Evolutionary conservation across 257 asterid species (phyloP).

Genomic region (Plectranthus barbatus): DNA sequence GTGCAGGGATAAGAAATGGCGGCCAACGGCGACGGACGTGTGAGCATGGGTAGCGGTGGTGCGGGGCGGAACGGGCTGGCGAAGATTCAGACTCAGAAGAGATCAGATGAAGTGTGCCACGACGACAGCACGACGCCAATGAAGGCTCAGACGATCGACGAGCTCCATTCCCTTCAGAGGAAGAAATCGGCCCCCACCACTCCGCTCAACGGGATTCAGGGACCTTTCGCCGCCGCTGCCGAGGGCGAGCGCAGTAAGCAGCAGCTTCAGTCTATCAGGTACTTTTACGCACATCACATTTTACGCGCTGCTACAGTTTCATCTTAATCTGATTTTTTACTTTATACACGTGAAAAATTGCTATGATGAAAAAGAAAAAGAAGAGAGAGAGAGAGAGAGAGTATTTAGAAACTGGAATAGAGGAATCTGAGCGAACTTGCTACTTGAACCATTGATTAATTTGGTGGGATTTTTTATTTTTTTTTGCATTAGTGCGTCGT

Average conservation of each 20-base stretch:
- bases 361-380: too few species aligned
- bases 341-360: neutral
- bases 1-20: conserved; percentile 39
- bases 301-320: neutral
- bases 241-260: conserved; percentile 39
- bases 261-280: conserved; percentile 64
- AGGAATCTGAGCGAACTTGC: neutral
- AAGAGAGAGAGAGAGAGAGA: too few species aligned
- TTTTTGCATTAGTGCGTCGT: conserved; percentile 34
- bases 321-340: neutral
- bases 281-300: neutral
- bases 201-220: conserved; percentile 30
- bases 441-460: neutral
- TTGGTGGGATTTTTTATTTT: neutral
- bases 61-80: conserved; percentile 49
- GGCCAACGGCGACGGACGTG: conserved; percentile 24
- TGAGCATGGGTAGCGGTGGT: conserved; percentile 17
- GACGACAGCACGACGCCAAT: conserved; percentile 57
- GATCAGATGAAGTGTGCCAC: conserved; percentile 33
- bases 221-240: conserved; percentile 21
- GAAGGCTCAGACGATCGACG: conserved; percentile 58
- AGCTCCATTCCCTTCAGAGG: conserved; percentile 62
- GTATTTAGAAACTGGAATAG: too few species aligned
- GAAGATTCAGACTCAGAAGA: conserved; percentile 44
- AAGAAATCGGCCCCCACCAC: conserved; percentile 61